Evolutionary conservation across 345 rosid species (phyloP).

Genomic region (Aurinia saxatilis): DNA sequence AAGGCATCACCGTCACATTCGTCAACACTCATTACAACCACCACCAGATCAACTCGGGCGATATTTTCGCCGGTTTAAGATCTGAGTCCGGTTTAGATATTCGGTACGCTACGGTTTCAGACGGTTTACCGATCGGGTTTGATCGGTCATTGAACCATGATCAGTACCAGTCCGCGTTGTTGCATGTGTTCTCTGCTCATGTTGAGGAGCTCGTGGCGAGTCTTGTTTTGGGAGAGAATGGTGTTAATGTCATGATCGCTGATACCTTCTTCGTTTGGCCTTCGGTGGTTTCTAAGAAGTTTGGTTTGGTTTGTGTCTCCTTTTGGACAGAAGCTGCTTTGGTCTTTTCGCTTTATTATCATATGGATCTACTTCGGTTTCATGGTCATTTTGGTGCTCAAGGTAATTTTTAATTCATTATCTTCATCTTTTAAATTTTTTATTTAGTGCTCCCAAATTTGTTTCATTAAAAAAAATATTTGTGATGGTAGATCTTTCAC

Average conservation of each 20-base stretch:
- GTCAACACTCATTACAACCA: conserved; percentile 58
- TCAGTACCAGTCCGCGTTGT: conserved; percentile 43
- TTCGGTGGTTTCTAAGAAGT: conserved; percentile 52
- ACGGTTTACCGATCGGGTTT: conserved; percentile 60
- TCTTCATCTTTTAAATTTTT: neutral
- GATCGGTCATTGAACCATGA: conserved; percentile 73
- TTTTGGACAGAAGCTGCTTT: conserved; percentile 87
- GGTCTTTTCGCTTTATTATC: conserved; percentile 58
- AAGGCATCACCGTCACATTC: conserved; percentile 68
- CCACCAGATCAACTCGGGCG: conserved; percentile 39
- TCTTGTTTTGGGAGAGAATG: conserved; percentile 21
- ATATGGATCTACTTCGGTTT: conserved; percentile 54
- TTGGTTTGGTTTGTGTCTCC: conserved; percentile 53
- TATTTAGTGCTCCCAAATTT: neutral
- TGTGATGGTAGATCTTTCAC: conserved; percentile 6
- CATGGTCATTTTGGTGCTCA: conserved; percentile 60
- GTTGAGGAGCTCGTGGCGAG: conserved; percentile 47
- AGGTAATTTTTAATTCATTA: conserved; percentile 31
- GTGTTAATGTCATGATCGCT: conserved; percentile 46
- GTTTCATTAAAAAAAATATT: no score
- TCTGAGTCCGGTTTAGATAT: conserved; percentile 56
- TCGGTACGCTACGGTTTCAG: conserved; percentile 59
- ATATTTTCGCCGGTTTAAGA: conserved; percentile 47
- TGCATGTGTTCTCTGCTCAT: conserved; percentile 56
- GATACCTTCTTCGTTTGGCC: conserved; percentile 80